Evolutionary conservation across 805 yeast genomes (phyloP).

Genomic region (Candida jianshihensis): DNA sequence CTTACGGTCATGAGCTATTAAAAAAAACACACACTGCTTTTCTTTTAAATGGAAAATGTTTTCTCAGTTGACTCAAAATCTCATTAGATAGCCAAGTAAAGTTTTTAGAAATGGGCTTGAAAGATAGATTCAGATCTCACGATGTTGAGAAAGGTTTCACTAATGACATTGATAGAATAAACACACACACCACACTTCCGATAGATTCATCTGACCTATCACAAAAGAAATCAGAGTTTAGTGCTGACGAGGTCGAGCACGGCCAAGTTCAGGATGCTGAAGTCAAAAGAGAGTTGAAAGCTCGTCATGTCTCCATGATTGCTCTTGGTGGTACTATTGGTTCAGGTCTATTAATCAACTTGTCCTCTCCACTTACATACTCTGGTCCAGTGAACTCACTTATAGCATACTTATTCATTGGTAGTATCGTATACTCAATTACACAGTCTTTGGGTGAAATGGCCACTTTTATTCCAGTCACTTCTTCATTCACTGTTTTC

Average conservation of each 20-base stretch:
- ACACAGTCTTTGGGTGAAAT: slow-evolving; percentile 73
- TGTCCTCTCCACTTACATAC: slow-evolving; percentile 42
- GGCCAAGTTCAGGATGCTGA: slow-evolving; percentile 30
- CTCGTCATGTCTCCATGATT: slow-evolving; percentile 68
- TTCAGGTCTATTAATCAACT: slow-evolving; percentile 67
- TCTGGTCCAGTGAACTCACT: slow-evolving; percentile 70
- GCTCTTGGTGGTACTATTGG: slow-evolving; percentile 80
- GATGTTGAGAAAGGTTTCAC: background rate
- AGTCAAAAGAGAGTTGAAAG: slow-evolving; percentile 54
- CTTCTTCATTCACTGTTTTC: slow-evolving; percentile 63
- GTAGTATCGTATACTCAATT: slow-evolving; percentile 55
- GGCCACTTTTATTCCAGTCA: slow-evolving; percentile 71
- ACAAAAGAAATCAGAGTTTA: background rate
- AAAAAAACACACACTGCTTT: too few relatives aligned
- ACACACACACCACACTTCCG: background rate
- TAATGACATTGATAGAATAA: background rate
- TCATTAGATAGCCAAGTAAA: too few relatives aligned
- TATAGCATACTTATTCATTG: slow-evolving; percentile 61
- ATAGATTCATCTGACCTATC: slow-evolving; percentile 1
- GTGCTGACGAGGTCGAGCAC: slow-evolving; percentile 10
- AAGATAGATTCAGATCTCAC: background rate
- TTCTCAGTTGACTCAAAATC: too few relatives aligned
- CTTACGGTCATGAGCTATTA: too few relatives aligned
- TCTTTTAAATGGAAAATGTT: too few relatives aligned
- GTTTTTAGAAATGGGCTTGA: too few relatives aligned